A percentile compares a stretch with the other conserved stretches of the same genome.
These are phyloP conservation scores for Plasmodium sp. DNA, from an alignment of 169 alveolate genomes.

Conservation along the genomic window DNA sequence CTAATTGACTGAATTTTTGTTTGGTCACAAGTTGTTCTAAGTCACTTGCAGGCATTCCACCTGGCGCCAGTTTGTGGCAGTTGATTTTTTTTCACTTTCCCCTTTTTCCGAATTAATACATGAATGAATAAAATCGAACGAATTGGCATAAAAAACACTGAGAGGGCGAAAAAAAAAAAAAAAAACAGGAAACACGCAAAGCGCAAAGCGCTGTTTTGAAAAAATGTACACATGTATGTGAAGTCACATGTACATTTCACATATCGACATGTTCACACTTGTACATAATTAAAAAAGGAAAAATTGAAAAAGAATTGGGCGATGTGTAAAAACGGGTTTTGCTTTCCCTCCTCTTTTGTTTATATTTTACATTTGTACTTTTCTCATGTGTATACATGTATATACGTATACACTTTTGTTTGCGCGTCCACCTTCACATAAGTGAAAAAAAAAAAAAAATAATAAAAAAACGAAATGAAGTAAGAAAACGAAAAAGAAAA, in stretches of 20 bases:
- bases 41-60: background rate
- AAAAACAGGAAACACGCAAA: background rate
- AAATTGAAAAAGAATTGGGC: conserved; percentile 4
- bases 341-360: background rate
- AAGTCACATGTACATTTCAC: background rate
- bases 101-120: background rate
- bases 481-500: background rate
- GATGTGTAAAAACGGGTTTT: background rate
- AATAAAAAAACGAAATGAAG: background rate
- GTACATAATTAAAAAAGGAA: background rate
- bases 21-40: background rate
- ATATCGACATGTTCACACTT: background rate
- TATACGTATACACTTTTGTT: background rate
- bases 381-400: background rate
- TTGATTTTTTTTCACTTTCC: background rate
- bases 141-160: background rate
- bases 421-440: background rate
- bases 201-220: background rate
- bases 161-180: background rate
- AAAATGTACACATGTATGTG: background rate
- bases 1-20: background rate
- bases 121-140: background rate
- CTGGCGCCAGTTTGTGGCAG: background rate
- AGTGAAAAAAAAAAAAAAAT: background rate
- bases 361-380: background rate